Conservation (phyloP, 2,329 filamentous ascomycete genomes). For the Fusarium buxicola region DNA sequence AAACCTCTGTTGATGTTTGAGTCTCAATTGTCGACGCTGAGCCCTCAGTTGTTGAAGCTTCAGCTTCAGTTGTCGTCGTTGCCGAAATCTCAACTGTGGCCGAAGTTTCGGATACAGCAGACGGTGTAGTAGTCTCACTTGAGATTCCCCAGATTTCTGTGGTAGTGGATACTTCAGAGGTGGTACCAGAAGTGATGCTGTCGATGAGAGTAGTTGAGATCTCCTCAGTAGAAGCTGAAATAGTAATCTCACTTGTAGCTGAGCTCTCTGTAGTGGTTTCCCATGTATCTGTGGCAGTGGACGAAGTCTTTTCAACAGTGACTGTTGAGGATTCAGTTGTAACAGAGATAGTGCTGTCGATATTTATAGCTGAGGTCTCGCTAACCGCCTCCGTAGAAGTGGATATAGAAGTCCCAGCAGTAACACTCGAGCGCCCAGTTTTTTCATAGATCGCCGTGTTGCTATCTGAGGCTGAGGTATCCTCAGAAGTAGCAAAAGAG, state of each 20-base stretch:
- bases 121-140: background rate
- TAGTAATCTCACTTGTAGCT: conserved; percentile 14
- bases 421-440: background rate
- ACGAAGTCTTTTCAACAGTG: background rate
- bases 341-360: background rate
- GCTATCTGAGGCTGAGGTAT: background rate
- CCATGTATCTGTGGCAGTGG: conserved; percentile 3
- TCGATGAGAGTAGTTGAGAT: background rate
- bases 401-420: background rate
- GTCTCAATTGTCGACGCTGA: background rate
- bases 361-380: background rate
- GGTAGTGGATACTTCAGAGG: background rate
- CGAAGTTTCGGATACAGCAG: background rate
- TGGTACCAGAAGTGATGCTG: conserved; percentile 2
- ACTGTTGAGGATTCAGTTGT: conserved; percentile 13
- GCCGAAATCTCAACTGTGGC: background rate
- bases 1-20: background rate
- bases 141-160: background rate
- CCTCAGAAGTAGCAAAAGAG: background rate
- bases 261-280: background rate
- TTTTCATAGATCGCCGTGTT: background rate
- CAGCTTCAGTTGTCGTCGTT: background rate
- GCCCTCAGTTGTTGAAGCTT: background rate
- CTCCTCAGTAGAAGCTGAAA: background rate
- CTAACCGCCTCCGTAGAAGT: background rate